phyloP scores from a whole-genome alignment of 1,284 basidiomycete genomes.

The Pisolithus thermaeus region DNA sequence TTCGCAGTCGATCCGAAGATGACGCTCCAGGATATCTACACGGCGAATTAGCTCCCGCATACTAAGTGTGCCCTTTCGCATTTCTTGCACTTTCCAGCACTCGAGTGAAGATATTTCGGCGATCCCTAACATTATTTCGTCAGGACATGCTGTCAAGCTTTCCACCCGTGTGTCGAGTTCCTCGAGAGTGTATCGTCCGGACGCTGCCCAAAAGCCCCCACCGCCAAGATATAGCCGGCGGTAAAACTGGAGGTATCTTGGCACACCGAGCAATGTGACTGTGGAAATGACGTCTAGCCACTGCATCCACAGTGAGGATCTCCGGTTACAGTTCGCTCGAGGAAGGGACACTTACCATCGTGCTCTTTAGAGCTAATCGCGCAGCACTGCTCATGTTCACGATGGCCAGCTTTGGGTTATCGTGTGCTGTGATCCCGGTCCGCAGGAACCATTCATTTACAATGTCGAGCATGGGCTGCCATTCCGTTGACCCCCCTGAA shows the following conservation, averaged over 20 bases:
- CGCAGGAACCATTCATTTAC: conserved; percentile 68
- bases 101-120: conserved; percentile 70
- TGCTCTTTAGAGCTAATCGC: conserved; percentile 60
- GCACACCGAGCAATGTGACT: conserved; percentile 52
- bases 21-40: conserved; percentile 60
- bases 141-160: conserved; percentile 64
- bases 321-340: not conserved
- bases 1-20: conserved; percentile 41
- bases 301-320: conserved; percentile 32
- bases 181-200: conserved; percentile 23
- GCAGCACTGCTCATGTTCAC: conserved; percentile 45
- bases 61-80: conserved; percentile 57
- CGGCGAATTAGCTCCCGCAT: conserved; percentile 63
- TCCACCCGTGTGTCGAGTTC: conserved; percentile 51
- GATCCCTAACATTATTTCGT: conserved; percentile 67
- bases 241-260: conserved; percentile 62
- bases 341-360: conserved; percentile 48
- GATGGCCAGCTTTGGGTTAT: conserved; percentile 56
- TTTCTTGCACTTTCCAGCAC: conserved; percentile 65
- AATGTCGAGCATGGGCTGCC: conserved; percentile 59
- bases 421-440: conserved; percentile 52
- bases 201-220: conserved; percentile 32
- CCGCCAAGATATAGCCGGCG: conserved; percentile 47
- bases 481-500: conserved; percentile 57
- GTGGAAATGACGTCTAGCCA: conserved; percentile 73